Percentiles rank a stretch among this genome's conserved stretches.
Evolutionary conservation across 305 asterid genomes (phyloP).

Genomic region (Salvia sclarea): DNA sequence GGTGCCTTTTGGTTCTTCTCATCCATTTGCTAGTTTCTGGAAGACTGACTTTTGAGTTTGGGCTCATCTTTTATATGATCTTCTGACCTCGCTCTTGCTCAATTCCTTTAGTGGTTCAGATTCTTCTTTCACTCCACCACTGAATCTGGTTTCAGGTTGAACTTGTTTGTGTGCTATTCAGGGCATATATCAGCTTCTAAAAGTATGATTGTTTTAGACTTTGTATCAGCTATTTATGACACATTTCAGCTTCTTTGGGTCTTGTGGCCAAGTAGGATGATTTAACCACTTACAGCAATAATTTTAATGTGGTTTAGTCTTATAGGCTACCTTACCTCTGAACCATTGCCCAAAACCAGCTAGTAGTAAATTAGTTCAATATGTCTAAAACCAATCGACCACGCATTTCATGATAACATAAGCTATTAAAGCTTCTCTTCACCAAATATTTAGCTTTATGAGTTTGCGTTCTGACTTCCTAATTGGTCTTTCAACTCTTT

Average conservation of each 20-base stretch:
- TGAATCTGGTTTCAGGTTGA: not conserved
- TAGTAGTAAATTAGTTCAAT: not conserved
- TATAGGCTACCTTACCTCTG: not conserved
- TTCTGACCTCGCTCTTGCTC: not conserved
- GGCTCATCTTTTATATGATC: not conserved
- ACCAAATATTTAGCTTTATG: not conserved
- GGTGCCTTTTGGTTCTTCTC: not conserved
- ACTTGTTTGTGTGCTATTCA: not conserved
- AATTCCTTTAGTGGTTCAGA: not conserved
- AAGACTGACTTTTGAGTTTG: not conserved
- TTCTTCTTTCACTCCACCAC: not conserved
- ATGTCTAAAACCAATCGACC: slow-evolving; percentile 2
- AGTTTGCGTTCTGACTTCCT: not conserved
- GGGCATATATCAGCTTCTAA: not conserved
- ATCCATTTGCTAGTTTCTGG: not conserved
- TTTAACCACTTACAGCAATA: not conserved
- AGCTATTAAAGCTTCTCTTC: not conserved
- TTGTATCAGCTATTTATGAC: not conserved
- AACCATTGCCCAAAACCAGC: slow-evolving; percentile 1
- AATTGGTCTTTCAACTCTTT: not conserved
- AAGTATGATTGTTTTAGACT: not conserved
- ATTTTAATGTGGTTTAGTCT: not conserved
- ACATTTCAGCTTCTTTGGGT: not conserved
- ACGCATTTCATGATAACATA: not conserved
- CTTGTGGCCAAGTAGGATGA: not conserved